Base-by-base conservation (phyloP, 2,329 filamentous ascomycete genomes). In the Aureobasidium sp. region DNA sequence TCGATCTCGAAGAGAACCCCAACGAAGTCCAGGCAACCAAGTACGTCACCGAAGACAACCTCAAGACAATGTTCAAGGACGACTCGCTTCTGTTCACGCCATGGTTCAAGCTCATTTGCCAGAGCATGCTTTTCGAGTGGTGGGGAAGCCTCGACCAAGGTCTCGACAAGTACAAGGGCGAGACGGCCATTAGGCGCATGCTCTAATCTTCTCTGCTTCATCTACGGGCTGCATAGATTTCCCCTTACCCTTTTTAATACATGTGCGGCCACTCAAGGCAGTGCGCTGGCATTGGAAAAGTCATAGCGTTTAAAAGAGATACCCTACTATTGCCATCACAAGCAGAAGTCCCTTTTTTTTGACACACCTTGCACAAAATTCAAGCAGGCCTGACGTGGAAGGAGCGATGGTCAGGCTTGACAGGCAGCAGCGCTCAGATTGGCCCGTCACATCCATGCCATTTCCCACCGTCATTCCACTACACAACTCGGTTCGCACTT, bases 51-150 rank as follows among this genome's bases (percentile, higher is more conserved):
- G 82, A 89, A 44, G 87, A 91, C 27, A 86, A 91, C 69, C 81
- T 99, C 67, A 94, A 91, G 81, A 73, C 82, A 68, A 90, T 93
- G 82, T 97, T 99, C 75, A 79, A 86, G 70, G 88, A 97, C 71
- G 85, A 88, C 3, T 81, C 77, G 59, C 81, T 96, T 69, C 89
- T 87, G 70, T 97, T 97, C 76, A 99, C 94, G 0, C 94, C 94
- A 1, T 99, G 94, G 94, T 99, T 99, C 81, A 96, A 96, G 82
- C 86, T 99, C 68, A 97, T 99, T 72, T 99, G 94, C 82, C 83
- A 97, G 75, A 91, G 90, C 53, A 92, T 97, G 90, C 84, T 99
- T 45, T 99, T 96, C 70, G 88, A 97, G 75, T 99, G 94, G 94
- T 99, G 94, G 94, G 81, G 86, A 71, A 86, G 89, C 76, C 83